Evolutionary conservation across 176 grass and related monocot genomes (phyloP).

Genomic region (Metroxylon sagu): DNA sequence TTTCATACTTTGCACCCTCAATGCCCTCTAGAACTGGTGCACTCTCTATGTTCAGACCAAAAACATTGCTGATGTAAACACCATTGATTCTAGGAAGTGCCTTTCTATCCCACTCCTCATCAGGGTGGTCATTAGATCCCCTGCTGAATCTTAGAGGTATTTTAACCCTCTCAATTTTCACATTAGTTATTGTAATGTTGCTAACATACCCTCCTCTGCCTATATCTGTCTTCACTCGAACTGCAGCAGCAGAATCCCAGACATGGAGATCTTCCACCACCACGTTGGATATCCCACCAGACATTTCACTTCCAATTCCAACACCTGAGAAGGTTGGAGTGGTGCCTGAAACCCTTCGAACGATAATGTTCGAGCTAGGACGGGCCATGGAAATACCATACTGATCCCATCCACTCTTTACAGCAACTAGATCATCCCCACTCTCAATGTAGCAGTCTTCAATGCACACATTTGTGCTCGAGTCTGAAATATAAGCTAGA

Average conservation of each 20-base stretch:
- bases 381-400: conserved; percentile 11
- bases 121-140: conserved; percentile 47
- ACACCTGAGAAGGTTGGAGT: conserved; percentile 88
- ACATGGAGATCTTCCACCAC: conserved; percentile 46
- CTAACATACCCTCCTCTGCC: conserved; percentile 72
- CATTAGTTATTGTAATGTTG: conserved; percentile 49
- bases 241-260: conserved; percentile 59
- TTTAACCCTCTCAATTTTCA: conserved; percentile 71
- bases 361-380: conserved; percentile 35
- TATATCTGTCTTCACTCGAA: conserved; percentile 58
- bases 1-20: conserved; percentile 41
- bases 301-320: conserved; percentile 91
- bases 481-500: conserved; percentile 4
- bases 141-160: conserved; percentile 73
- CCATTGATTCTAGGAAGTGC: background rate
- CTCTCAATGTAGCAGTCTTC: conserved; percentile 16
- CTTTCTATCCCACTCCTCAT: conserved; percentile 9
- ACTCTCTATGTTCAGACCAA: conserved; percentile 30
- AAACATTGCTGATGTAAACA: conserved; percentile 14
- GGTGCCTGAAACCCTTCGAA: conserved; percentile 72
- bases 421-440: conserved; percentile 12
- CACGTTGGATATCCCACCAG: conserved; percentile 64
- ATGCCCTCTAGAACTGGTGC: conserved; percentile 60
- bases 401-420: conserved; percentile 18
- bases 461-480: conserved; percentile 7